Evolutionary conservation across 2,329 filamentous ascomycete species (phyloP), one percentile per base, ranked within the genome.

Genomic region (Mycosphaerella arachidis): DNA sequence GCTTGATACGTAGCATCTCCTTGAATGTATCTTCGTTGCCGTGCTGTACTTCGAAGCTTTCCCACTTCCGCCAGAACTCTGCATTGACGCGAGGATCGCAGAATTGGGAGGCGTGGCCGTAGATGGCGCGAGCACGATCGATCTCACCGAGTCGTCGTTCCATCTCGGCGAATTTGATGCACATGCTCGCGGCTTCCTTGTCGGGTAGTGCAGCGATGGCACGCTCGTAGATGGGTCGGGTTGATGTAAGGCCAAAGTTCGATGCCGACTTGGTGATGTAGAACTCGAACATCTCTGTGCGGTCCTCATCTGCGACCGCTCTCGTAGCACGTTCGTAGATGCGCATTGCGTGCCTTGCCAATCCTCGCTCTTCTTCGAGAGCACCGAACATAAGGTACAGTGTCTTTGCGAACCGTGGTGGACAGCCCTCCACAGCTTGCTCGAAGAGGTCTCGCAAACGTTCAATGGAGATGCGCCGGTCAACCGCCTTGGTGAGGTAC

Each of bases 11-110:
- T 63, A 97, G 82, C 94, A 99, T 99, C 74, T 99, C 94, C 79
- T 96, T 97, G 82, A 95, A 99, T 0, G 95, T 99, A 74, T 99
- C 94, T 75, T 99, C 95, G 77, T 99, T 99, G 66, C 94, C 94
- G 72, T 99, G 94, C 74, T 95, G 90, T 24, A 97, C 92, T 76
- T 99, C 95, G 75, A 99, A 99, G 57, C 87, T 83, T 76, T 99
- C 94, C 94, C 94, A 99, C 74, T 93, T 95, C 68, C 87, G 83
- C 95, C 95, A 99, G 78, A 97, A 99, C 16, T 84, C 86, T 7
- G 90, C 87, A 67, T 91, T 92, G 13, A 91, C 96, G 56, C 95
- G 84, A 8, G 94, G 94, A 74, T 99, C 95, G 77, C 92, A 96
- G 76, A 97, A 99, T 74, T 99, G 94, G 48, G 91, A 96, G 12